Evolutionary conservation across 768 basidiomycete genomes (phyloP).

Genomic region (Lactarius pseudohatsudake): DNA sequence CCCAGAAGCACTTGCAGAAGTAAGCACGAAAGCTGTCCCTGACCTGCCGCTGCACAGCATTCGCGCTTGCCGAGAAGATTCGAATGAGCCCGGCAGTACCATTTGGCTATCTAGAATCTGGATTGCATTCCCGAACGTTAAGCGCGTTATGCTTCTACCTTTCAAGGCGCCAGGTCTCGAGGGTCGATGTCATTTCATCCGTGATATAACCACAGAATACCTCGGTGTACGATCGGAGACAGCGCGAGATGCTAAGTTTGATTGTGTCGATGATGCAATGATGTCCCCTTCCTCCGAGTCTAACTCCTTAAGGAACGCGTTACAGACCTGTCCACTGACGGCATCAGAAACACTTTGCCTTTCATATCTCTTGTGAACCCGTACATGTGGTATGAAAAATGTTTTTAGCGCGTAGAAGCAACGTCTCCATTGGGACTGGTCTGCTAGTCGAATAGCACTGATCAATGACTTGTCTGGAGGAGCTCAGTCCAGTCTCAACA

Average conservation of each 20-base stretch:
- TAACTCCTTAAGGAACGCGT: too few relatives aligned
- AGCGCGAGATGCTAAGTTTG: neutral
- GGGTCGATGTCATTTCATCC: too few relatives aligned
- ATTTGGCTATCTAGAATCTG: neutral
- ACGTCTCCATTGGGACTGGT: neutral
- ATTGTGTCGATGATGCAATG: too few relatives aligned
- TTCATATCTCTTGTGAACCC: neutral
- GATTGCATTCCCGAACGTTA: neutral
- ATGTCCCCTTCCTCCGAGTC: too few relatives aligned
- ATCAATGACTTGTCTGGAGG: too few relatives aligned
- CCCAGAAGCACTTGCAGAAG: too few relatives aligned
- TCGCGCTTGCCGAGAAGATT: neutral
- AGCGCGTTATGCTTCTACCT: neutral
- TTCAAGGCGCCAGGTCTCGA: too few relatives aligned
- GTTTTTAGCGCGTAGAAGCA: neutral
- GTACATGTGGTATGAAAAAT: neutral
- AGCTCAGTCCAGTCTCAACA: too few relatives aligned
- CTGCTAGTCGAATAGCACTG: neutral
- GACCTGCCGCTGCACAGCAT: neutral
- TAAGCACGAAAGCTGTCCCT: neutral
- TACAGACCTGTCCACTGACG: neutral
- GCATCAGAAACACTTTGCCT: neutral
- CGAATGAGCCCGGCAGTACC: neutral
- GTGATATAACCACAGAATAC: too few relatives aligned
- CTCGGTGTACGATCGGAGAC: too few relatives aligned